Evolutionary conservation across 2,329 filamentous ascomycete genomes (phyloP), one percentile per base, ranked within the genome.

Genomic region (Gaeumannomyces sp.): DNA sequence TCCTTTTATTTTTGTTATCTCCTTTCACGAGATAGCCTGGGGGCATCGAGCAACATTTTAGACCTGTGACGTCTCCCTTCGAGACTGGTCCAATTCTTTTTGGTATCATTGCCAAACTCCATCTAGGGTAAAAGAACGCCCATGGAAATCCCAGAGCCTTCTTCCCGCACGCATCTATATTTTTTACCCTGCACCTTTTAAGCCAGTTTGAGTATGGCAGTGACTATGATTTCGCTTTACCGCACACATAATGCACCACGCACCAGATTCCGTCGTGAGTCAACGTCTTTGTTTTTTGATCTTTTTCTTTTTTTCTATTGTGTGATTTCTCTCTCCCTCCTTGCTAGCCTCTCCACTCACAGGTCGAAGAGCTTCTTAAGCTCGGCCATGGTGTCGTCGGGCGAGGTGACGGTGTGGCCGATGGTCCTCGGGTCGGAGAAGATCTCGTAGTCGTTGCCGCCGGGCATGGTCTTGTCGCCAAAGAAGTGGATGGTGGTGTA

Each of bases 401-500:
- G 94, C 58, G 83, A 85, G 70, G 82, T 86, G 69, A 98, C 95
- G 31, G 88, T 82, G 79, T 99, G 95, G 2, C 95, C 95, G 66
- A 90, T 88, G 50, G 91, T 96, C 73, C 94, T 84, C 64, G 84
- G 74, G 75, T 98, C 94, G 69, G 80, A 82, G 78, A 89, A 98
- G 75, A 99, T 97, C 81, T 98, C 94, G 75, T 89, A 94, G 79
- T 99, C 95, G 77, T 98, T 99, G 67, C 95, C 95, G 68, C 95
- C 94, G 76, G 89, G 79, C 74, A 87, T 88, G 31, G 91, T 91
- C 88, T 98, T 99, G 84, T 99, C 95, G 69, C 95, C 95, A 73
- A 98, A 99, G 85, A 98, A 98, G 83, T 98, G 95, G 71, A 98
- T 90, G 59, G 86, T 94, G 70, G 87, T 91, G 83, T 94, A 98